These are phyloP conservation scores for Coffea humblotiana DNA, from an alignment of 305 asterid genomes.

Conservation along the genomic window DNA sequence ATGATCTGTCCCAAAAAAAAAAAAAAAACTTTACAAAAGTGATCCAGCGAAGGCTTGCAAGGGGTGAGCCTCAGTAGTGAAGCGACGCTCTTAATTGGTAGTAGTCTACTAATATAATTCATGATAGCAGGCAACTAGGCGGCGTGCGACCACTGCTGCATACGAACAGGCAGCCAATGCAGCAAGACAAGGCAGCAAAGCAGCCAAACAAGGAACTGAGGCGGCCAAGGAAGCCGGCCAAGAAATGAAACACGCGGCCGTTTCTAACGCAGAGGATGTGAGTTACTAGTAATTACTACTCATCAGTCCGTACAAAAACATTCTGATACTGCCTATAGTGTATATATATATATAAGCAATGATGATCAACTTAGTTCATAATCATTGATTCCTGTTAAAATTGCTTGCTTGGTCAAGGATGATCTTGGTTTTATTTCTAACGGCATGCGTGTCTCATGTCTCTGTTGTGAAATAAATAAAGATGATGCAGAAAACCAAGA, in stretches of 20 bases:
- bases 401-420: neutral
- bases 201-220: constrained; percentile 51
- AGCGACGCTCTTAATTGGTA: neutral
- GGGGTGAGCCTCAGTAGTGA: neutral
- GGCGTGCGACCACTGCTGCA: constrained; percentile 34
- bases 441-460: neutral
- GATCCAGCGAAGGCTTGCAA: neutral
- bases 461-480: neutral
- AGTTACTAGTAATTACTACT: neutral
- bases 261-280: constrained; percentile 43
- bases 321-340: too few species aligned
- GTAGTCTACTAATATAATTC: too few species aligned
- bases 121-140: constrained; percentile 25
- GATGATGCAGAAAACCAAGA: constrained; percentile 30
- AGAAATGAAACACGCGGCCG: constrained; percentile 46
- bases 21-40: too few species aligned
- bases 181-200: constrained; percentile 44
- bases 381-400: neutral
- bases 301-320: too few species aligned
- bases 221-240: constrained; percentile 57
- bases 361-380: neutral
- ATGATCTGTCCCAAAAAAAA: too few species aligned
- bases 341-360: neutral
- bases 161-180: constrained; percentile 45
- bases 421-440: neutral